A percentile compares a stretch with the other conserved stretches of the same genome.
Evolutionary conservation across 2,329 filamentous ascomycete species (phyloP).

Genomic region (Sporothrix variecibatus): DNA sequence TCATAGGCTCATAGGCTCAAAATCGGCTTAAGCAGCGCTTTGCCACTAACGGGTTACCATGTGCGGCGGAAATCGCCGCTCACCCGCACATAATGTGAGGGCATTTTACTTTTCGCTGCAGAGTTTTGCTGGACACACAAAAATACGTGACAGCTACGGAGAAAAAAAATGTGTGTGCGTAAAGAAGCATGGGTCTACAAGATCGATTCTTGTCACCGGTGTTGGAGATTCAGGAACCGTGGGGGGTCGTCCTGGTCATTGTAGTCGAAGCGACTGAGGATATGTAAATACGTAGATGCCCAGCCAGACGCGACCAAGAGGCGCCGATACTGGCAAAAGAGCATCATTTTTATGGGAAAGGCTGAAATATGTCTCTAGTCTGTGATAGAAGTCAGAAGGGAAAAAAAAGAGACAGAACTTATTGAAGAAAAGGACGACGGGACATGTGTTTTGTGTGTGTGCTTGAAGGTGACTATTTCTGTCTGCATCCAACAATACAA

Average conservation of each 20-base stretch:
- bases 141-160: not conserved
- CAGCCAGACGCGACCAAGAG: not conserved
- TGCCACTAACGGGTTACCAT: slow-evolving; percentile 2
- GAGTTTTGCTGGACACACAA: not conserved
- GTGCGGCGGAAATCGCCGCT: slow-evolving; percentile 18
- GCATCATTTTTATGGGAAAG: not conserved
- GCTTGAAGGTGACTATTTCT: not conserved
- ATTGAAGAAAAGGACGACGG: not conserved
- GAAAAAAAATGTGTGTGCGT: not conserved
- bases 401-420: no score
- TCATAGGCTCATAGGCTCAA: not conserved
- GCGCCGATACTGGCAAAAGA: not conserved
- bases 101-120: not conserved
- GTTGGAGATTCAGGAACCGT: not conserved
- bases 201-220: not conserved
- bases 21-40: not conserved
- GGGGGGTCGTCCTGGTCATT: not conserved
- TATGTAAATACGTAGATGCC: not conserved
- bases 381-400: not conserved
- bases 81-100: not conserved
- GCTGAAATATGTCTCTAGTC: not conserved
- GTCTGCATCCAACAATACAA: not conserved
- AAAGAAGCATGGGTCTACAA: not conserved
- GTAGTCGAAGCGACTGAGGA: not conserved
- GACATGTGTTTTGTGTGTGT: not conserved